Base-by-base conservation (phyloP, 768 basidiomycete genomes). In the Leccinum disarticulatum region DNA sequence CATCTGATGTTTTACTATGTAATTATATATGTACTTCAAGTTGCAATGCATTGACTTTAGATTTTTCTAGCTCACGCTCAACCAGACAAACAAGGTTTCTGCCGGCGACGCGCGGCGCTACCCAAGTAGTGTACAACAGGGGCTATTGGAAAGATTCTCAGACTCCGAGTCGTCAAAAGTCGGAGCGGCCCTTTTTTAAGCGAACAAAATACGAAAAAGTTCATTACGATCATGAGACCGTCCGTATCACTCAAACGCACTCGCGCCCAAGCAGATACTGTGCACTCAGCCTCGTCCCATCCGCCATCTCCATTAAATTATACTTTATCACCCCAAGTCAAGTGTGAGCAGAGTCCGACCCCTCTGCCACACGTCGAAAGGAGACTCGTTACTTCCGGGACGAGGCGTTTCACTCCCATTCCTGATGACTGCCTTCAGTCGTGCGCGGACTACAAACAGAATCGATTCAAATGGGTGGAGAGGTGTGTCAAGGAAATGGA, bases 321-420 rank as follows among this genome's bases (percentile, higher is more conserved):
- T 6, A n/a, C 48, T 9, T 19, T 46, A n/a, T n/a, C 33, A 46
- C 3, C 55, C 22, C 56, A 43, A 28, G 53, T 55, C 41, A 73
- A 75, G 57, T 22, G 22, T 38, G 72, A 75, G 54, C 60, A 50
- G 8, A 63, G 67, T 49, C 52, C 49, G 5, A 56, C 70, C 13
- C 72, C 65, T 17, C 10, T 27, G 1, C 22, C 36, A 1, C 22
- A 41, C 47, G 11, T 30, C n/a, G 54, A 60, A 36, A 72, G 63
- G 33, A 62, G 49, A 27, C 60, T 73, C 25, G 58, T 73, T 38
- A 70, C 64, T 25, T 64, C 60, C 1, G 73, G 73, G 38, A 59
- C 64, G 36, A 75, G 66, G 36, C 68, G 67, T 35, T 75, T 69
- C 55, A 48, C 60, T 10, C 73, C 73, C 19, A 41, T 73, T 30